Conservation (phyloP, 2,329 filamentous ascomycete genomes). For the Fusarium sp. region DNA sequence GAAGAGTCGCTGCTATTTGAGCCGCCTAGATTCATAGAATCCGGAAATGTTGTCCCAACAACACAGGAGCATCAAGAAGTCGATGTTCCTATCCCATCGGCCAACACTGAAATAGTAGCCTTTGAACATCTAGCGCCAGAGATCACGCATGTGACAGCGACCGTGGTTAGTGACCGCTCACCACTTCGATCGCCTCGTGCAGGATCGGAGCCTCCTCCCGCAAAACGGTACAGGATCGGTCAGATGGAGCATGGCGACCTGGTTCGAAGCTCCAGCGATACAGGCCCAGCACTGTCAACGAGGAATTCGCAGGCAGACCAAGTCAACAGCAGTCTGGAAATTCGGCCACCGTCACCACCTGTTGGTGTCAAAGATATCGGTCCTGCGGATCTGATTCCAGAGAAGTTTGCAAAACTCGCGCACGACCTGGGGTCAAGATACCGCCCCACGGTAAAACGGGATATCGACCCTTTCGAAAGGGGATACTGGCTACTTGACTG, state of each 20-base stretch:
- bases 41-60: conserved; percentile 41
- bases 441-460: conserved; percentile 54
- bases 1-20: conserved; percentile 12
- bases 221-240: conserved; percentile 44
- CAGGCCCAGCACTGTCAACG: conserved; percentile 33
- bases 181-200: conserved; percentile 37
- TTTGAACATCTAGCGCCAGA: conserved; percentile 37
- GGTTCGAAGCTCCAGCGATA: conserved; percentile 48
- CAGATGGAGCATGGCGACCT: conserved; percentile 33
- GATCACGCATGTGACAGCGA: conserved; percentile 51
- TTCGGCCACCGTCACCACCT: conserved; percentile 65
- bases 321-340: conserved; percentile 55
- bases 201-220: conserved; percentile 48
- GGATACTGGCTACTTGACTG: conserved; percentile 81
- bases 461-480: conserved; percentile 69
- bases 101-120: conserved; percentile 7
- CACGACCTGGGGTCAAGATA: conserved; percentile 65
- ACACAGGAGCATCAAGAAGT: conserved; percentile 30
- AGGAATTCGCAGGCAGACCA: conserved; percentile 25
- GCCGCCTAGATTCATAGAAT: background rate
- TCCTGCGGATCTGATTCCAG: conserved; percentile 65
- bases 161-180: conserved; percentile 34
- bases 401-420: conserved; percentile 62
- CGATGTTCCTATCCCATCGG: background rate
- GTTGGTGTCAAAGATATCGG: conserved; percentile 59